Conservation (phyloP, 139 green algal genomes). For the Pleodorina starrii region DNA sequence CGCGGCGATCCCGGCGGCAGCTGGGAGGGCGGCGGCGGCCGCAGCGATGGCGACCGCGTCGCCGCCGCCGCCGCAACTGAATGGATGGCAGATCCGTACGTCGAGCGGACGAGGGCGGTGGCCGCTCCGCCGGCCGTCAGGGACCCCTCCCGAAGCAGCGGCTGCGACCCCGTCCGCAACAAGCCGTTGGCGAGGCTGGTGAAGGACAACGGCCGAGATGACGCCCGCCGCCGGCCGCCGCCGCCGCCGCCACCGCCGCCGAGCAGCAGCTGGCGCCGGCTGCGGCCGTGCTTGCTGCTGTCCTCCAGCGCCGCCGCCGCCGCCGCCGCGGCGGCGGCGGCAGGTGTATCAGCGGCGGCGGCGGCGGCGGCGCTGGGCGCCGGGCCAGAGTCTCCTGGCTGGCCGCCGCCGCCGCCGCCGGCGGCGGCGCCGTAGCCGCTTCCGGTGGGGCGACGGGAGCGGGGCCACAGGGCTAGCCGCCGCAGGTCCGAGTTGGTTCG, state of each 20-base stretch:
- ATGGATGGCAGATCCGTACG: not conserved
- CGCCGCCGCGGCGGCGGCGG: too few species aligned
- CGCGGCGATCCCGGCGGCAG: too few species aligned
- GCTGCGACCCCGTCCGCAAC: not conserved
- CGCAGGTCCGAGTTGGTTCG: not conserved
- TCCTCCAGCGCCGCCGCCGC: not conserved
- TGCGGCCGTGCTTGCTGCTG: not conserved
- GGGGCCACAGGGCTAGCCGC: not conserved
- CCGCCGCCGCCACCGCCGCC: too few species aligned
- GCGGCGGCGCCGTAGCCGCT: not conserved
- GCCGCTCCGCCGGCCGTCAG: too few species aligned
- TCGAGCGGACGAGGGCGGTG: not conserved
- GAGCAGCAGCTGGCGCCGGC: not conserved
- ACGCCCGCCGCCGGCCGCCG: not conserved
- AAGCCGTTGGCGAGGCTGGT: not conserved
- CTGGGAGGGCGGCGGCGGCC: not conserved
- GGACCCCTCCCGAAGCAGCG: not conserved
- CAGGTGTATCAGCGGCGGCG: too few species aligned
- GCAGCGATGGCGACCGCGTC: not conserved
- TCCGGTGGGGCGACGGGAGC: not conserved
- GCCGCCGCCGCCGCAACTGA: not conserved
- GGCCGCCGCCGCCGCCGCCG: not conserved
- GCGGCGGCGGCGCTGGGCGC: not conserved
- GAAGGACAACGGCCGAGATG: not conserved
- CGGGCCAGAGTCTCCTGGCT: not conserved